Conservation (phyloP, 2,329 filamentous ascomycete species). For the Neonectria faginata region DNA sequence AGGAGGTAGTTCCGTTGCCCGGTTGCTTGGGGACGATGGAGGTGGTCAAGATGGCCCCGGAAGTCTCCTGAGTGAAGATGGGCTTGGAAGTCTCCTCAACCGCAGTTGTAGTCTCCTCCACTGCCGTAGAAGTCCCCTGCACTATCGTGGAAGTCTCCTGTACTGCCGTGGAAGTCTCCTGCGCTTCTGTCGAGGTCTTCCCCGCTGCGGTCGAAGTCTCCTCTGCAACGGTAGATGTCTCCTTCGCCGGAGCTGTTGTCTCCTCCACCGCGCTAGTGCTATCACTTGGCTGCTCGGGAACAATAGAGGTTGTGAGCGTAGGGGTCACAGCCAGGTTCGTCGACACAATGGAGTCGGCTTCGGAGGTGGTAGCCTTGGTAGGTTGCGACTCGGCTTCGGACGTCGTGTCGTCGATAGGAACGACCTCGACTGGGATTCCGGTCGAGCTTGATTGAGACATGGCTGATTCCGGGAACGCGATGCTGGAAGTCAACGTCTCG, state of each 20-base stretch:
- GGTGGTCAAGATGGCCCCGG: slow-evolving; percentile 19
- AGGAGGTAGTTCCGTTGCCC: not conserved
- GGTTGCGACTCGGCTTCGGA: not conserved
- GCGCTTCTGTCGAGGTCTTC: slow-evolving; percentile 9
- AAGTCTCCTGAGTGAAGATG: slow-evolving; percentile 28
- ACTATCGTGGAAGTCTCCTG: not conserved
- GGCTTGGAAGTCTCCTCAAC: slow-evolving; percentile 19
- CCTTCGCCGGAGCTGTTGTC: not conserved
- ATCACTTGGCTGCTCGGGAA: slow-evolving; percentile 13
- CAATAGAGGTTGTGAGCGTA: slow-evolving; percentile 14
- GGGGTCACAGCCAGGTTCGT: slow-evolving; percentile 12
- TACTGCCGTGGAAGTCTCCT: slow-evolving; percentile 27
- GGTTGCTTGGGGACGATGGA: slow-evolving; percentile 23
- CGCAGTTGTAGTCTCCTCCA: slow-evolving; percentile 8
- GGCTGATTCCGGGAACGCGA: slow-evolving; percentile 33
- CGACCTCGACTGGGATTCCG: slow-evolving; percentile 32
- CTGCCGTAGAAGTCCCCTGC: slow-evolving; percentile 22
- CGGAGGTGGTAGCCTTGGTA: not conserved
- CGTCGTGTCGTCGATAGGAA: slow-evolving; percentile 32
- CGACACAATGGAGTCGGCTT: not conserved
- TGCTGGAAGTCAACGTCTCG: slow-evolving; percentile 39
- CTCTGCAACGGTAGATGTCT: not conserved
- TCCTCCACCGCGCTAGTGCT: slow-evolving; percentile 13
- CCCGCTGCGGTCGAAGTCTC: not conserved
- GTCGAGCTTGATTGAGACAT: slow-evolving; percentile 29